Conservation (phyloP, 805 yeast species). For the Wickerhamomyces kurtzmanii region DNA sequence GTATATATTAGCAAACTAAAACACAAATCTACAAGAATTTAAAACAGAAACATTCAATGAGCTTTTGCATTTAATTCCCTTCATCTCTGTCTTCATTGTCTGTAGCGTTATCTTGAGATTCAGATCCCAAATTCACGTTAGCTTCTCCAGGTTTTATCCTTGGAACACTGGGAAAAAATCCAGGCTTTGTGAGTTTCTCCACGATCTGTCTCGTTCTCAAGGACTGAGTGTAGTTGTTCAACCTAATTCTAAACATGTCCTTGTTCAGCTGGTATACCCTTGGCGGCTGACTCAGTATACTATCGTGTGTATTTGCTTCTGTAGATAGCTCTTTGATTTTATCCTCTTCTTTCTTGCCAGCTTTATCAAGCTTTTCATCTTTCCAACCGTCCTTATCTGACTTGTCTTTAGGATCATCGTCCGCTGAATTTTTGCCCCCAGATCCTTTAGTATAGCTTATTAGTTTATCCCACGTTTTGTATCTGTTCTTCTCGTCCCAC, state of each 20-base stretch:
- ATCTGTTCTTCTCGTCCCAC: constrained; percentile 18
- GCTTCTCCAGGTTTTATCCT: constrained; percentile 1
- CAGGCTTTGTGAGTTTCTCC: constrained; percentile 20
- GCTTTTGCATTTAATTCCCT: too few species aligned
- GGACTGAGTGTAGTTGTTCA: constrained; percentile 20
- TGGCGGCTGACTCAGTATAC: constrained; percentile 19
- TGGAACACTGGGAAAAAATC: constrained; percentile 26
- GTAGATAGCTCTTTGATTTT: constrained; percentile 6
- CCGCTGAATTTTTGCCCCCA: constrained; percentile 2
- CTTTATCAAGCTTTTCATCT: constrained; percentile 4
- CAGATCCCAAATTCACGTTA: too few species aligned
- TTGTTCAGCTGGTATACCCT: constrained; percentile 26
- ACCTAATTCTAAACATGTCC: constrained; percentile 28
- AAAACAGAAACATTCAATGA: too few species aligned
- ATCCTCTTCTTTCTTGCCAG: constrained; percentile 13
- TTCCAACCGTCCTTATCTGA: constrained; percentile 10
- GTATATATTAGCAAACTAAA: too few species aligned
- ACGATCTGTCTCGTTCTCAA: too few species aligned
- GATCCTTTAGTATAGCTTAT: constrained; percentile 10
- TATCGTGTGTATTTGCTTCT: constrained; percentile 4
- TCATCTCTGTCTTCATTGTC: too few species aligned
- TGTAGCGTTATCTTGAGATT: too few species aligned
- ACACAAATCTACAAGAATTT: too few species aligned
- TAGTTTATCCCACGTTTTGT: constrained; percentile 15
- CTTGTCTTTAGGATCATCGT: constrained; percentile 9